These are phyloP conservation scores for Penicillium samsonianum DNA, from an alignment of 495 filamentous ascomycete genomes.

Conservation along the genomic window DNA sequence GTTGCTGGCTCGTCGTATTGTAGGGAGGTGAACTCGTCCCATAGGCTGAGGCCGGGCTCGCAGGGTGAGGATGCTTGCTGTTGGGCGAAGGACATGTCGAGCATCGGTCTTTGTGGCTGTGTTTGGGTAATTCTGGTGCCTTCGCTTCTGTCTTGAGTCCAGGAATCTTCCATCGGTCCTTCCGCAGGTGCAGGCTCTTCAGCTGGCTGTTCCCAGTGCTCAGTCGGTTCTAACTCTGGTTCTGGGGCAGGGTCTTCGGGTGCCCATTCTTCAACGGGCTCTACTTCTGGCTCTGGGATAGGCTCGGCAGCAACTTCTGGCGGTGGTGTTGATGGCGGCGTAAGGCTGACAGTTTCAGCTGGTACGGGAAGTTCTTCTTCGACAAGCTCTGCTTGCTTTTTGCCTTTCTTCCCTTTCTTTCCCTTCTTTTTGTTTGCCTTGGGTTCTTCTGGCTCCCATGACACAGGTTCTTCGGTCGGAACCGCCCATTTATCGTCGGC, in stretches of 20 bases:
- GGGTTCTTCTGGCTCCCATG: constrained; percentile 13
- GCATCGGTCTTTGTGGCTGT: constrained; percentile 31
- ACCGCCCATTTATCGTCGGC: constrained; percentile 9
- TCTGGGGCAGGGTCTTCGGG: background rate
- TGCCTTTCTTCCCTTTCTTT: constrained; percentile 32
- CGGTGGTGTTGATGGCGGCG: constrained; percentile 46
- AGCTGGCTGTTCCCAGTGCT: too few species aligned
- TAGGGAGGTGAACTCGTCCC: constrained; percentile 44
- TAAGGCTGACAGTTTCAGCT: constrained; percentile 35
- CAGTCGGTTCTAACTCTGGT: background rate
- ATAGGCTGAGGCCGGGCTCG: constrained; percentile 39
- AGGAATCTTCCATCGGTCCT: constrained; percentile 6
- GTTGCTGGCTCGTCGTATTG: constrained; percentile 35
- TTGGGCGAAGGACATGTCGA: constrained; percentile 48
- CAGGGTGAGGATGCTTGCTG: constrained; percentile 34
- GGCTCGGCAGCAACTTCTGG: constrained; percentile 7
- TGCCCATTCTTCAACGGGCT: background rate
- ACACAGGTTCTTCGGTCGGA: constrained; percentile 9
- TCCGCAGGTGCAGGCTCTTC: constrained; percentile 10
- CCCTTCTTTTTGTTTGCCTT: constrained; percentile 18
- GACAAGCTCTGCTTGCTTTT: constrained; percentile 24
- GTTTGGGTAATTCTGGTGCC: constrained; percentile 1
- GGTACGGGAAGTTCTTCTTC: constrained; percentile 7
- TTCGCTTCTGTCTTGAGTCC: constrained; percentile 15
- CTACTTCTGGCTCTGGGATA: background rate